A percentile compares a stretch with the other conserved stretches of the same genome.
Conservation (phyloP, 2,329 filamentous ascomycete genomes). For the Pseudocercospora fuligena region DNA sequence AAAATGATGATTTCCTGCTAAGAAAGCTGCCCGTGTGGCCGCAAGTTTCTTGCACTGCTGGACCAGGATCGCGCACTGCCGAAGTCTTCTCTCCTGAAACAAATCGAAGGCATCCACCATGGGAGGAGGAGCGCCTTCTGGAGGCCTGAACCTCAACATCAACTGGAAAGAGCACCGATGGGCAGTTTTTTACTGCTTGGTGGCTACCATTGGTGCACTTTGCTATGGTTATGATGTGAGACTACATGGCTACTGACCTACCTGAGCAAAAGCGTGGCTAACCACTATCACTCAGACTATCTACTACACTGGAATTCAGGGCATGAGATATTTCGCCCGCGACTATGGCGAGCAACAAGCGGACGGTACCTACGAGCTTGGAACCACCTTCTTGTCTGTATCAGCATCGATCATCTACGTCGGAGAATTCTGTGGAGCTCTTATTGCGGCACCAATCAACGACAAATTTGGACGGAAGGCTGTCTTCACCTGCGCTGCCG, state of each 20-base stretch:
- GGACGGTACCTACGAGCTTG: conserved; percentile 25
- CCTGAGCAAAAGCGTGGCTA: conserved; percentile 1
- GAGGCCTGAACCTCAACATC: conserved; percentile 30
- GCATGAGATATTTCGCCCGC: conserved; percentile 28
- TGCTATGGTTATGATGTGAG: conserved; percentile 31
- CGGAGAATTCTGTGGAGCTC: conserved; percentile 29
- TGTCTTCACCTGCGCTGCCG: conserved; percentile 26
- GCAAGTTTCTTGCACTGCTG: not conserved
- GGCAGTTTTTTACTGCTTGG: conserved; percentile 30
- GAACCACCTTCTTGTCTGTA: conserved; percentile 29
- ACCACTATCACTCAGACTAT: conserved; percentile 21
- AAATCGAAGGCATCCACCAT: not conserved
- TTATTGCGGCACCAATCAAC: conserved; percentile 31
- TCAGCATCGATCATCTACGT: conserved; percentile 31
- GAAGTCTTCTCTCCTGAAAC: too few relatives aligned
- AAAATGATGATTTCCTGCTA: not conserved
- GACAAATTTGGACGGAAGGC: conserved; percentile 29
- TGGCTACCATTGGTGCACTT: conserved; percentile 29
- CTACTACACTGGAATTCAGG: conserved; percentile 32
- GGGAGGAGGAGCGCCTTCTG: conserved; percentile 13
- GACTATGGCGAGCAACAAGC: conserved; percentile 26
- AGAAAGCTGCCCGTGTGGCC: not conserved
- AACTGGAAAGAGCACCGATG: conserved; percentile 29
- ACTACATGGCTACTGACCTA: not conserved
- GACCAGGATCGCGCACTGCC: too few relatives aligned